Percentiles rank a stretch among this genome's conserved stretches.
phyloP scores from a whole-genome alignment of 345 rosid species.

The Garcia nutans region DNA sequence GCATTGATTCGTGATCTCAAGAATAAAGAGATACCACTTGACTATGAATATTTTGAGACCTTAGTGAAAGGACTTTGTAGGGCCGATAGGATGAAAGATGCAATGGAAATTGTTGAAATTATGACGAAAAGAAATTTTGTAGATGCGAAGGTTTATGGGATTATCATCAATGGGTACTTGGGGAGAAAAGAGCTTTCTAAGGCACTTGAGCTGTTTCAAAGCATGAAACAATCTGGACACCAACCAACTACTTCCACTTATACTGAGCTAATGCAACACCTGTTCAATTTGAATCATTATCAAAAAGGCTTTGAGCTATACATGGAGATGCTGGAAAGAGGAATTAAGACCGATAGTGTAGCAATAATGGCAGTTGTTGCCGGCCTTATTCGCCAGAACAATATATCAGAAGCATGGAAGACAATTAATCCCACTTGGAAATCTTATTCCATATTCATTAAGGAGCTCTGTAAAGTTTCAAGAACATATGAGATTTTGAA shows the following conservation, averaged over 20 bases:
- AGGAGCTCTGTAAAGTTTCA: slow-evolving; percentile 64
- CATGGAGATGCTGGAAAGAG: slow-evolving; percentile 62
- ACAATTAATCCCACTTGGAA: slow-evolving; percentile 52
- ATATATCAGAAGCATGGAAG: slow-evolving; percentile 68
- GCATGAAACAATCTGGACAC: slow-evolving; percentile 53
- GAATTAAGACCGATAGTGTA: slow-evolving; percentile 52
- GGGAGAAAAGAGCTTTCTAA: slow-evolving; percentile 49
- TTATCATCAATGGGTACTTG: slow-evolving; percentile 59
- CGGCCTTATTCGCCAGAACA: slow-evolving; percentile 54
- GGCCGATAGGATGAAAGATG: slow-evolving; percentile 66
- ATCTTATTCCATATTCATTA: slow-evolving; percentile 52
- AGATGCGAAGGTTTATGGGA: slow-evolving; percentile 49
- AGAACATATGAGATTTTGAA: slow-evolving; percentile 50
- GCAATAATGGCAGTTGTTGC: slow-evolving; percentile 64
- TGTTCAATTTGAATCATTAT: slow-evolving; percentile 53
- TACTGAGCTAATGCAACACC: slow-evolving; percentile 64
- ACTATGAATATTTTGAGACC: slow-evolving; percentile 52
- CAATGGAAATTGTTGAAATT: slow-evolving; percentile 64
- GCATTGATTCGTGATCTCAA: slow-evolving; percentile 61
- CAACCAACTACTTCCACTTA: slow-evolving; percentile 51
- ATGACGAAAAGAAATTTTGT: slow-evolving; percentile 58
- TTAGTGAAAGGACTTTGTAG: slow-evolving; percentile 70
- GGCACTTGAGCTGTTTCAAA: slow-evolving; percentile 56
- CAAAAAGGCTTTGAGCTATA: slow-evolving; percentile 55
- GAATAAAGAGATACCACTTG: slow-evolving; percentile 43